Conservation (phyloP, 768 basidiomycete species). For the Pisolithus orientalis region DNA sequence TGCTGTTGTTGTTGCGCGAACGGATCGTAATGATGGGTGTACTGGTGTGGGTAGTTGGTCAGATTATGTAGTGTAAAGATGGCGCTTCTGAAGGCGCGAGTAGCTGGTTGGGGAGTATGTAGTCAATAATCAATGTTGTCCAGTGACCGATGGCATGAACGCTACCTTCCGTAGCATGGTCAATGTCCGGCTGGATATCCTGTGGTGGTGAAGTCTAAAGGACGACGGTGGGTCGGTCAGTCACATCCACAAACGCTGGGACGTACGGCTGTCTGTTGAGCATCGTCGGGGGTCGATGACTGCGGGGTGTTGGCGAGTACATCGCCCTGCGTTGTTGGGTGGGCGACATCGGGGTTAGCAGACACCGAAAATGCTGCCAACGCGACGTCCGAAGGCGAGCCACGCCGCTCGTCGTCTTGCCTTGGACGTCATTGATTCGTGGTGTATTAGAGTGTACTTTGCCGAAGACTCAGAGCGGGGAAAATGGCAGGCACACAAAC, state of each 20-base stretch:
- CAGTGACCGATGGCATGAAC: background rate
- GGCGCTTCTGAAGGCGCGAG: conserved; percentile 73
- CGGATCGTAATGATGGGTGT: conserved; percentile 43
- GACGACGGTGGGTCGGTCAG: conserved; percentile 1
- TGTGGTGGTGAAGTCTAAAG: conserved; percentile 10
- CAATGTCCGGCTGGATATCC: conserved; percentile 20
- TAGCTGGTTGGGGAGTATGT: conserved; percentile 34
- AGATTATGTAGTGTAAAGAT: conserved; percentile 59
- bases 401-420: conserved; percentile 42
- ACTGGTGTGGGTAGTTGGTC: conserved; percentile 51
- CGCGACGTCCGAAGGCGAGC: conserved; percentile 53
- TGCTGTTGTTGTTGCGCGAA: conserved; percentile 9
- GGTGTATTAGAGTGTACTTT: too few relatives aligned
- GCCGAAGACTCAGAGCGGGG: too few relatives aligned
- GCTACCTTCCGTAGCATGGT: conserved; percentile 49
- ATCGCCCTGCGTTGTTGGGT: conserved; percentile 8
- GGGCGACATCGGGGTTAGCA: conserved; percentile 26
- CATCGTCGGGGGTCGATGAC: background rate
- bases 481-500: too few relatives aligned
- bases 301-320: conserved; percentile 7
- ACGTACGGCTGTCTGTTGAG: conserved; percentile 13
- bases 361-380: conserved; percentile 41
- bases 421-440: conserved; percentile 1
- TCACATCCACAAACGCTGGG: background rate
- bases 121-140: background rate